These are phyloP conservation scores for Debaryomyces psychrophilus DNA, from an alignment of 1,139 yeast genomes.

Conservation along the genomic window DNA sequence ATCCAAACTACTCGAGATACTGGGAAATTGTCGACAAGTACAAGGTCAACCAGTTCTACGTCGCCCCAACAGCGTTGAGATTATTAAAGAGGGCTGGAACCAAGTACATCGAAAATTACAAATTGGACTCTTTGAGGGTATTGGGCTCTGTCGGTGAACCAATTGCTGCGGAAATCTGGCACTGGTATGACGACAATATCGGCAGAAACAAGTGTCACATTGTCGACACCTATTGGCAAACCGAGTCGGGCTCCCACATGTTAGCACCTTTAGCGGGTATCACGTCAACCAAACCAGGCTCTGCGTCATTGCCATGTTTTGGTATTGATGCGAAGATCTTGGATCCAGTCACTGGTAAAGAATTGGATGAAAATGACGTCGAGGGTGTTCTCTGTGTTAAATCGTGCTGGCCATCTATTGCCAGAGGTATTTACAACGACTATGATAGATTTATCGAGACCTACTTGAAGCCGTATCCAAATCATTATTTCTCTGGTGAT, in stretches of 20 bases:
- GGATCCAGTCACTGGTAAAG: constrained; percentile 74
- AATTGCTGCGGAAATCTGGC: constrained; percentile 92
- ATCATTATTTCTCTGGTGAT: constrained; percentile 76
- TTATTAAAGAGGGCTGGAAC: constrained; percentile 83
- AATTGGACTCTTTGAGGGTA: constrained; percentile 67
- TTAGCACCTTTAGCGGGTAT: constrained; percentile 73
- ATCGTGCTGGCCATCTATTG: constrained; percentile 78
- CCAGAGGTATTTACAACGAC: constrained; percentile 75
- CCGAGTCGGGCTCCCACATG: constrained; percentile 78
- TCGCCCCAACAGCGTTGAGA: constrained; percentile 89
- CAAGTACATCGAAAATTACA: constrained; percentile 62
- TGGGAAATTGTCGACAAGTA: constrained; percentile 83
- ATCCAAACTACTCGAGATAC: constrained; percentile 76
- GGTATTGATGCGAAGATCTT: constrained; percentile 70
- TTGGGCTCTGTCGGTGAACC: constrained; percentile 93
- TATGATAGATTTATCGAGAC: constrained; percentile 71
- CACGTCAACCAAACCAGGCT: constrained; percentile 78
- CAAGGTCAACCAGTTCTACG: constrained; percentile 81
- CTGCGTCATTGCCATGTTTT: constrained; percentile 77
- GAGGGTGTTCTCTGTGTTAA: constrained; percentile 78
- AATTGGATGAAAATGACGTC: constrained; percentile 60
- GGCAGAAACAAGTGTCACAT: constrained; percentile 77
- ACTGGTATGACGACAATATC: constrained; percentile 81
- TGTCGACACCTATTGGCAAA: constrained; percentile 84
- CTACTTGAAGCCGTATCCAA: constrained; percentile 68